A percentile compares a stretch with the other conserved stretches of the same genome.
Conservation (phyloP, 139 green algal genomes). For the Tetraselmis chui region DNA sequence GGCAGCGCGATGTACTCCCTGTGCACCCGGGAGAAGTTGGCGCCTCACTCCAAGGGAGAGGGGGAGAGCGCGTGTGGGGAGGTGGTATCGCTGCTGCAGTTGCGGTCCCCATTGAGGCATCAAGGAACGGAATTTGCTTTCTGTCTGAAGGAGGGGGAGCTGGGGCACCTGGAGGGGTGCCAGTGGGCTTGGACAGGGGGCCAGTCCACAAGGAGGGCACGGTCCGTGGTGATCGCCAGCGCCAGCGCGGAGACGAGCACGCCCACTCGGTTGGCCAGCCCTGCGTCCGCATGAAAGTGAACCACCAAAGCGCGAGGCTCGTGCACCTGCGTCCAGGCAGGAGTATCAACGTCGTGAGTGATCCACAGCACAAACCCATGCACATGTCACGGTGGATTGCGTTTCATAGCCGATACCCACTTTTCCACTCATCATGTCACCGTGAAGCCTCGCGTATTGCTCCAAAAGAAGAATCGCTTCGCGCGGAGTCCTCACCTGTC, state of each 20-base stretch:
- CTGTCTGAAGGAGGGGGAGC: background rate
- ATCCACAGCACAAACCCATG: background rate
- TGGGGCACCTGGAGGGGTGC: background rate
- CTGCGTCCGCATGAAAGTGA: background rate
- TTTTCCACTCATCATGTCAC: background rate
- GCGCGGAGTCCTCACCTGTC: too few relatives aligned
- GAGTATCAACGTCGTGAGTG: background rate
- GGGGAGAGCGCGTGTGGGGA: too few relatives aligned
- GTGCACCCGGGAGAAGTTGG: too few relatives aligned
- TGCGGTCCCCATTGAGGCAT: too few relatives aligned
- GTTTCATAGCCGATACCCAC: background rate
- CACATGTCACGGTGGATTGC: background rate
- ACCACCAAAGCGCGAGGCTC: background rate
- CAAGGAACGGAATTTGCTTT: too few relatives aligned
- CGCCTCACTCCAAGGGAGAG: too few relatives aligned
- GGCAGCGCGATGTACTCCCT: background rate
- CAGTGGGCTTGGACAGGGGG: background rate
- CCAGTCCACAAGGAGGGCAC: background rate
- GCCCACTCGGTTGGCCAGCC: background rate
- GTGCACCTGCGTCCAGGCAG: background rate
- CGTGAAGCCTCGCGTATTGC: background rate
- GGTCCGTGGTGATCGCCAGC: background rate
- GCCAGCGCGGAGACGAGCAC: constrained; percentile 1
- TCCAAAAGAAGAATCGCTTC: too few relatives aligned
- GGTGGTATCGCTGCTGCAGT: too few relatives aligned